Conservation (phyloP, 768 basidiomycete species). For the Botryobasidium botryosum region DNA sequence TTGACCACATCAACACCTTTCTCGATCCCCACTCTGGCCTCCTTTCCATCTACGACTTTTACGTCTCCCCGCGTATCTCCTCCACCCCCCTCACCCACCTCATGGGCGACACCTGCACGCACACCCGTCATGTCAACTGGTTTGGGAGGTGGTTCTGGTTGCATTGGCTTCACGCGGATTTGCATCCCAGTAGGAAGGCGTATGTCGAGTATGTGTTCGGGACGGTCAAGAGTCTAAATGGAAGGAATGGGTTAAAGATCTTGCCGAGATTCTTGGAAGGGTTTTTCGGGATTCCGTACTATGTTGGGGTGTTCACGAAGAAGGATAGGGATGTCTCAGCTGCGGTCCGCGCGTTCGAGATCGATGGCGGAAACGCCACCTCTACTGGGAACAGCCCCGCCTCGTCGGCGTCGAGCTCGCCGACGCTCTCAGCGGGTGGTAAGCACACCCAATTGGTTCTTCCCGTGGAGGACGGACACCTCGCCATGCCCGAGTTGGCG, state of each 20-base stretch:
- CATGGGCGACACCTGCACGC: too few relatives aligned
- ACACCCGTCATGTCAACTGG: constrained; percentile 44
- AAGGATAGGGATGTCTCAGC: constrained; percentile 42
- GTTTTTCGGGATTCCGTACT: constrained; percentile 29
- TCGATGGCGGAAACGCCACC: constrained; percentile 43
- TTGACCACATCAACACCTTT: constrained; percentile 51
- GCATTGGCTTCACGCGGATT: constrained; percentile 48
- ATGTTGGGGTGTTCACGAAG: too few relatives aligned
- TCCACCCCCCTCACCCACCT: too few relatives aligned
- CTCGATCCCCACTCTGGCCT: constrained; percentile 42
- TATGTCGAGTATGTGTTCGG: constrained; percentile 70
- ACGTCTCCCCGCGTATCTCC: too few relatives aligned
- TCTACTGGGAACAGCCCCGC: too few relatives aligned
- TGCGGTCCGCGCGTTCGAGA: constrained; percentile 41
- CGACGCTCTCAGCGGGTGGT: too few relatives aligned
- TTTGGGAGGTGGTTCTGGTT: constrained; percentile 65
- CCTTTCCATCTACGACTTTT: constrained; percentile 58
- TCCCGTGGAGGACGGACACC: too few relatives aligned
- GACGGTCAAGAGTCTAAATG: constrained; percentile 58
- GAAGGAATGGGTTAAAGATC: constrained; percentile 48
- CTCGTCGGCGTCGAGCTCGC: too few relatives aligned
- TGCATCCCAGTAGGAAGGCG: too few relatives aligned
- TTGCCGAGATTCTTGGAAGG: too few relatives aligned
- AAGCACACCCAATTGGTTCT: too few relatives aligned
- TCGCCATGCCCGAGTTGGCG: too few relatives aligned